A percentile compares a stretch with the other conserved stretches of the same genome.
These are phyloP conservation scores for Anisodus acutangulus DNA, from an alignment of 257 asterid genomes.

Conservation along the genomic window DNA sequence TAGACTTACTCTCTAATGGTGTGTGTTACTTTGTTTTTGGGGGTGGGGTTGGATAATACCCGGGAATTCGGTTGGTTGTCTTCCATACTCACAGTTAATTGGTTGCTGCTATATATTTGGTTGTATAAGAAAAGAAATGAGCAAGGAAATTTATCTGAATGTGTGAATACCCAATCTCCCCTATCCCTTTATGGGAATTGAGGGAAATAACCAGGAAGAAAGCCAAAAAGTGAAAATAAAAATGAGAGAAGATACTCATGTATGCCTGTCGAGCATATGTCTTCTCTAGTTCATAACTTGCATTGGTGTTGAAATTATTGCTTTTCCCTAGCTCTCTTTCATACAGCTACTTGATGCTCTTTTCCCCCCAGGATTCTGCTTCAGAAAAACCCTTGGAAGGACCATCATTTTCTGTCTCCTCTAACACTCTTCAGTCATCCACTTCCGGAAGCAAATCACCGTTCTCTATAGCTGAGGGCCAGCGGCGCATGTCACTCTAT, in stretches of 20 bases:
- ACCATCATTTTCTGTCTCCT: constrained; percentile 42
- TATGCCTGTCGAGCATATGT: background rate
- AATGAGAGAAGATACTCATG: background rate
- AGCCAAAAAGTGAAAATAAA: background rate
- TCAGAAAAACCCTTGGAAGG: constrained; percentile 47
- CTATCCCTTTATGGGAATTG: background rate
- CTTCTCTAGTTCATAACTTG: constrained; percentile 20
- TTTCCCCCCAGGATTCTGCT: constrained; percentile 51
- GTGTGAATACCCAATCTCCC: constrained; percentile 8
- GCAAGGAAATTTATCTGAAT: background rate
- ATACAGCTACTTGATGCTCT: constrained; percentile 31
- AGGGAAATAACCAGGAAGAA: constrained; percentile 14
- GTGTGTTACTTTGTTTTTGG: background rate
- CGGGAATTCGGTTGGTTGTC: background rate
- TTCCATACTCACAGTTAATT: background rate
- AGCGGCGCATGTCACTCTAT: constrained; percentile 84
- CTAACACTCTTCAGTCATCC: constrained; percentile 52
- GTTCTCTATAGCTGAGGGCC: constrained; percentile 68
- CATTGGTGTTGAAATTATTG: constrained; percentile 9
- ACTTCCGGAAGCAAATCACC: constrained; percentile 61
- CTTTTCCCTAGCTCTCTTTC: constrained; percentile 26
- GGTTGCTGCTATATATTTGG: constrained; percentile 5
- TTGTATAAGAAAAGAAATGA: constrained; percentile 20
- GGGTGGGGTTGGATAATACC: background rate
- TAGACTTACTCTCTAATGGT: constrained; percentile 1